Conservation (phyloP, 148 eudicot species). For the Amaranthus hypochondriacus region DNA sequence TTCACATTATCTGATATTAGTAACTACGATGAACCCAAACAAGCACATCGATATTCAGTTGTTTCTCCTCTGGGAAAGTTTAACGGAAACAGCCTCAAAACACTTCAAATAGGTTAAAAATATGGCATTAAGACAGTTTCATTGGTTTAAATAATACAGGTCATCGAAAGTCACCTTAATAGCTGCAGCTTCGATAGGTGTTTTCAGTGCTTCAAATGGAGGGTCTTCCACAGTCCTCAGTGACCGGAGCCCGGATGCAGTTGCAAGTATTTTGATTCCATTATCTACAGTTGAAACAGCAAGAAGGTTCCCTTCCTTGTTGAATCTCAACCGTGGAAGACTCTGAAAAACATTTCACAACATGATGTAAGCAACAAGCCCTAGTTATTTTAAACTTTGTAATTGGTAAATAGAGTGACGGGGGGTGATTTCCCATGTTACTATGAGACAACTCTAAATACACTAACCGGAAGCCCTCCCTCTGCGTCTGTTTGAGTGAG, state of each 20-base stretch:
- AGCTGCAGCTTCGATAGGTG: slow-evolving; percentile 59
- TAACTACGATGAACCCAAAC: not conserved
- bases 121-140: not conserved
- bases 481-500: slow-evolving; percentile 69
- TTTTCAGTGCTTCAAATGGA: slow-evolving; percentile 64
- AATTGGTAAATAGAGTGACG: not conserved
- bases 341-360: slow-evolving; percentile 31
- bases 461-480: slow-evolving; percentile 82
- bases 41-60: not conserved
- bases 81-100: not conserved
- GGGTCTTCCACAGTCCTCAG: slow-evolving; percentile 65
- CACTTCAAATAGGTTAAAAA: not conserved
- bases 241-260: slow-evolving; percentile 55
- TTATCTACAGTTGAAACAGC: slow-evolving; percentile 75
- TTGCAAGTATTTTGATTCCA: slow-evolving; percentile 72
- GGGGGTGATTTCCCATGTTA: not conserved
- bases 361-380: slow-evolving; percentile 14
- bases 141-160: not conserved
- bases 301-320: slow-evolving; percentile 85
- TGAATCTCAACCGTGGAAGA: slow-evolving; percentile 80
- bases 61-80: not conserved
- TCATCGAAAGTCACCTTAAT: slow-evolving; percentile 43
- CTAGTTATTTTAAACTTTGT: not conserved
- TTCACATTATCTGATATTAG: not conserved
- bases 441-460: slow-evolving; percentile 2